Conservation (phyloP, 2,329 filamentous ascomycete species). For the Aspergillus latus region DNA sequence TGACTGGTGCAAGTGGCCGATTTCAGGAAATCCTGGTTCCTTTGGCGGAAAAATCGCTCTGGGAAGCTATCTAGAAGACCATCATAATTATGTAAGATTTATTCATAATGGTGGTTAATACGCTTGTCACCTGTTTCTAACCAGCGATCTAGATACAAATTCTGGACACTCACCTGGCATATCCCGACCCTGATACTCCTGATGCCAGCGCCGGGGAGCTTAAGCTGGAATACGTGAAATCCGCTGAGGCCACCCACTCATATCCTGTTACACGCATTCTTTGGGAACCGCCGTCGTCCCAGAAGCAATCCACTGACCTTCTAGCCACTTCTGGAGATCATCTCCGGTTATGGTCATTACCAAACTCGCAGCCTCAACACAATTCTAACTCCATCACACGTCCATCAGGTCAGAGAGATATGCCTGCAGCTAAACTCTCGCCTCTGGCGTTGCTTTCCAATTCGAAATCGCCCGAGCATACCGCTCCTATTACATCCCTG, state of each 20-base stretch:
- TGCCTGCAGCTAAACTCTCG: slow-evolving; percentile 75
- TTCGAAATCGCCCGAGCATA: slow-evolving; percentile 97
- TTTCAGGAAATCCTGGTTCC: slow-evolving; percentile 58
- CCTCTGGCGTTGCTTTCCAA: slow-evolving; percentile 92
- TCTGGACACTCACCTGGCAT: slow-evolving; percentile 77
- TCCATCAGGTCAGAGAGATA: slow-evolving; percentile 62
- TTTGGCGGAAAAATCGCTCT: slow-evolving; percentile 90
- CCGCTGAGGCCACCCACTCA: slow-evolving; percentile 95
- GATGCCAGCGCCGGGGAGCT: slow-evolving; percentile 66
- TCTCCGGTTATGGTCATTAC: slow-evolving; percentile 88
- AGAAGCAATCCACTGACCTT: slow-evolving; percentile 93
- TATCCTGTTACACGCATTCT: slow-evolving; percentile 94
- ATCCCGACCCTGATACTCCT: slow-evolving; percentile 66
- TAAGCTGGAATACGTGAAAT: slow-evolving; percentile 80
- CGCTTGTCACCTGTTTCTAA: background rate
- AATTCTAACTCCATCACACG: slow-evolving; percentile 67
- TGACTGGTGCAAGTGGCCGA: slow-evolving; percentile 98
- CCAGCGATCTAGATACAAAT: slow-evolving; percentile 77
- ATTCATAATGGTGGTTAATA: background rate
- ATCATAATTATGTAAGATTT: slow-evolving; percentile 89
- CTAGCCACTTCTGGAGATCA: slow-evolving; percentile 95
- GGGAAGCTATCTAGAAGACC: slow-evolving; percentile 95
- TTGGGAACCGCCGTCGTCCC: slow-evolving; percentile 92
- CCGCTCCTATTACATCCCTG: slow-evolving; percentile 89
- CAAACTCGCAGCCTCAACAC: slow-evolving; percentile 61